Conservation (phyloP, 495 filamentous ascomycete species). For the Aspergillus incahuasiensis region DNA sequence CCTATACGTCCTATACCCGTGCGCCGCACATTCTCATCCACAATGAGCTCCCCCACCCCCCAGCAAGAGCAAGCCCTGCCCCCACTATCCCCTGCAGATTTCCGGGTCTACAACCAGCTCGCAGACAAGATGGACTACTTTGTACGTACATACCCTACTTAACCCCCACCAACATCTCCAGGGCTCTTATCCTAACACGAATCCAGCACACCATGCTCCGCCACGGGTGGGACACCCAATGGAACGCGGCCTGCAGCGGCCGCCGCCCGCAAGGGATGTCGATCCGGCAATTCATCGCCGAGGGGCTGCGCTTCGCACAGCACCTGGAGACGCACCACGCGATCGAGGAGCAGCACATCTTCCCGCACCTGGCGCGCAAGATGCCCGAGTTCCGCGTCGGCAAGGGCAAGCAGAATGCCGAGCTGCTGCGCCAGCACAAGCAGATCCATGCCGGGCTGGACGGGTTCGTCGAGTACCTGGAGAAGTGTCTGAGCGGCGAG, state of each 20-base stretch:
- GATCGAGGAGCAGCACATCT: slow-evolving; percentile 7
- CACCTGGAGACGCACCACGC: slow-evolving; percentile 5
- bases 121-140: slow-evolving; percentile 7
- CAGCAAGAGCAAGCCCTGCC: background rate
- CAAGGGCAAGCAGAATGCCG: slow-evolving; percentile 39
- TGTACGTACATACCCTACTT: background rate
- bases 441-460: slow-evolving; percentile 81
- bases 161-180: background rate
- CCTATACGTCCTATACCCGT: background rate
- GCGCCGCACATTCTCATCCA: background rate
- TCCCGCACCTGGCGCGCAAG: slow-evolving; percentile 50
- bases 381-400: slow-evolving; percentile 70
- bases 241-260: background rate
- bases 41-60: background rate
- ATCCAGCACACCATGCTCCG: slow-evolving; percentile 1
- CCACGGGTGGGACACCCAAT: slow-evolving; percentile 3
- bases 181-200: too few species aligned
- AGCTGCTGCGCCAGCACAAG: slow-evolving; percentile 73
- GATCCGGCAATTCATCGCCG: slow-evolving; percentile 2
- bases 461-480: slow-evolving; percentile 62
- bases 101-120: background rate
- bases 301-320: slow-evolving; percentile 2
- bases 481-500: slow-evolving; percentile 58
- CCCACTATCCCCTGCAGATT: background rate
- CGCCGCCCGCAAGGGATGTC: background rate